These are phyloP conservation scores for Sugiyamaella sp. DNA, from an alignment of 1,139 yeast genomes.

Conservation along the genomic window DNA sequence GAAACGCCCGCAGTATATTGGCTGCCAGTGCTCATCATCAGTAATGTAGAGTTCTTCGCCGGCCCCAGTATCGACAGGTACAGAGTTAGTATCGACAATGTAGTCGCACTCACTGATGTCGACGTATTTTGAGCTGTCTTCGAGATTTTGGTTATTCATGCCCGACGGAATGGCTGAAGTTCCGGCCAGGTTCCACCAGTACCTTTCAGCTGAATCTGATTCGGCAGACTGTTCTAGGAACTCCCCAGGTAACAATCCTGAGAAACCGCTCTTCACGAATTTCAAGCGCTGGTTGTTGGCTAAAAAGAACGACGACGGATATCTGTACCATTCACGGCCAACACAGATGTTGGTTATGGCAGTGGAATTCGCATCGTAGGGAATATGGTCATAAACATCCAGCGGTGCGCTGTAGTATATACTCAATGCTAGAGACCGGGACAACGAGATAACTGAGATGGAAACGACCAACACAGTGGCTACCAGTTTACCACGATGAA, in stretches of 20 bases:
- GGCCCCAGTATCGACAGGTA: conserved; percentile 34
- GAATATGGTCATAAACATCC: conserved; percentile 35
- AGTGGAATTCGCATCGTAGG: conserved; percentile 20
- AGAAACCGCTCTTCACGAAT: conserved; percentile 77
- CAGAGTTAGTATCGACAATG: conserved; percentile 40
- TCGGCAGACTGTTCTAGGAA: conserved; percentile 53
- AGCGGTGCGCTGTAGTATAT: conserved; percentile 44
- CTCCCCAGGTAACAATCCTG: conserved; percentile 88
- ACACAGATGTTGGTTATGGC: conserved; percentile 69
- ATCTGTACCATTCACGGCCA: conserved; percentile 95
- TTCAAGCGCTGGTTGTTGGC: conserved; percentile 61
- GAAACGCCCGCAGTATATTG: conserved; percentile 42
- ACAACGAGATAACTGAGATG: conserved; percentile 32
- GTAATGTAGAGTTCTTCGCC: conserved; percentile 34
- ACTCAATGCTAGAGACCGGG: conserved; percentile 41
- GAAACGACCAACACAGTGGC: conserved; percentile 12
- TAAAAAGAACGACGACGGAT: conserved; percentile 82
- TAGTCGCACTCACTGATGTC: conserved; percentile 40
- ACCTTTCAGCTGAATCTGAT: conserved; percentile 4
- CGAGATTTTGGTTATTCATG: conserved; percentile 74
- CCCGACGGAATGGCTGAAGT: conserved; percentile 54
- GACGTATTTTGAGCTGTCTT: conserved; percentile 36
- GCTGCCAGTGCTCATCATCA: conserved; percentile 39
- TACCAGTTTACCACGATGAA: conserved; percentile 8
- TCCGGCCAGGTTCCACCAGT: conserved; percentile 38